Evolutionary conservation across 2,329 filamentous ascomycete species (phyloP), one percentile per base, ranked within the genome.

Genomic region (Tolypocladium pustulatum): DNA sequence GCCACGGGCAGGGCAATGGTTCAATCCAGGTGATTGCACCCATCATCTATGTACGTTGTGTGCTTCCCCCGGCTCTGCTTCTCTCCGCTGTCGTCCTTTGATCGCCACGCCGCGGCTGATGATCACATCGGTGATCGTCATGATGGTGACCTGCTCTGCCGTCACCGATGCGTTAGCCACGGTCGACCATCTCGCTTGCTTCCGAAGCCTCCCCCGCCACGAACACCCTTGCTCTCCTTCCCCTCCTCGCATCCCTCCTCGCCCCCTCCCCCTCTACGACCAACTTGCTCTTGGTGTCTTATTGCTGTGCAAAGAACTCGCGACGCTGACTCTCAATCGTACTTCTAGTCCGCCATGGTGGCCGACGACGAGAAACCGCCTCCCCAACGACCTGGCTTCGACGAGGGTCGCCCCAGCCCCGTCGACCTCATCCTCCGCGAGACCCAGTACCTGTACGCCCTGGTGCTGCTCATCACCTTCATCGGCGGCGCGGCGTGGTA

Each of bases 401-500:
- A 56, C 52, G 55, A 58, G 57, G 65, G 69, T 59, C 61, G 64
- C 52, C 58, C 66, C 61, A 63, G 65, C 56, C 57, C 68, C 38
- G 72, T 73, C 64, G 77, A 81, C 68, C 67, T 68, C 58, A 69
- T 81, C 52, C 73, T 81, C 63, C 72, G 72, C 58, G 66, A 72
- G 49, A 76, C 78, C 10, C 77, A 83, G 68, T 77, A 81, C 59
- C 67, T 79, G 55, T 83, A 83, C 64, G 76, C 81, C 17, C 71
- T 77, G 58, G 65, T 81, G n/a, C 75, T 85, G 52, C 76, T 84
- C 17, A 56, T 78, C 40, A 71, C 78, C 25, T 82, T 85, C 65
- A 72, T 84, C 61, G 62, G 75, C 43, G 71, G 78, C 58, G 78
- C 80, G 52, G 78, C 77, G 38, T 74, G 78, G 61, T 78, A 83